Evolutionary conservation across 306 rosid species (phyloP).

Genomic region (Chamaecrista fasciculata): DNA sequence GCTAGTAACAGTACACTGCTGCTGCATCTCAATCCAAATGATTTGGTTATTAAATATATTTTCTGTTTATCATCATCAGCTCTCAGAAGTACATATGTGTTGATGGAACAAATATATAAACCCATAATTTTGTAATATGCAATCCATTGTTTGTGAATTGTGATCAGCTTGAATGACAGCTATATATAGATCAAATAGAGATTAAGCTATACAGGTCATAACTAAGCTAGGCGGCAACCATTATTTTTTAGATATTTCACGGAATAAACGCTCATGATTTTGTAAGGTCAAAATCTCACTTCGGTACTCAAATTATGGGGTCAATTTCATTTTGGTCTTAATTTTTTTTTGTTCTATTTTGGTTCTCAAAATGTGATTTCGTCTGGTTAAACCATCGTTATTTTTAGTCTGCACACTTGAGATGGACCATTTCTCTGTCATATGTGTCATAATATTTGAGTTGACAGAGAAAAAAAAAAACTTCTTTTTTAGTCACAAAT

Average conservation of each 20-base stretch:
- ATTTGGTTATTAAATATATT: not conserved
- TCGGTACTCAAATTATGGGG: too few species aligned
- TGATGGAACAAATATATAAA: not conserved
- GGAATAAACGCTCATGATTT: not conserved
- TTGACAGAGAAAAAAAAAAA: too few species aligned
- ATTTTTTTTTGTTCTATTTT: too few species aligned
- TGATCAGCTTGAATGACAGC: not conserved
- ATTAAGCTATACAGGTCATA: not conserved
- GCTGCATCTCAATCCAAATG: not conserved
- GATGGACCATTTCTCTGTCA: too few species aligned
- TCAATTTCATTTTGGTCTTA: too few species aligned
- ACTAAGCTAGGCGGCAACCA: not conserved
- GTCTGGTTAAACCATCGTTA: too few species aligned
- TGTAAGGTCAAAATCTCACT: too few species aligned
- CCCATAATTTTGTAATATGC: not conserved
- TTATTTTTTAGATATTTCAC: not conserved
- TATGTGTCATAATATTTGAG: too few species aligned
- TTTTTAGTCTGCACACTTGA: too few species aligned
- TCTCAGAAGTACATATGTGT: not conserved
- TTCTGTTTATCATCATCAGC: not conserved
- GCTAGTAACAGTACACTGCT: not conserved
- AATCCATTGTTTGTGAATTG: not conserved
- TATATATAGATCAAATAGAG: not conserved
- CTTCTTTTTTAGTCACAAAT: too few species aligned
- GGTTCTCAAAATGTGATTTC: too few species aligned